Conservation (phyloP, 352 stramenopile genomes). For the Peronospora destructor region DNA sequence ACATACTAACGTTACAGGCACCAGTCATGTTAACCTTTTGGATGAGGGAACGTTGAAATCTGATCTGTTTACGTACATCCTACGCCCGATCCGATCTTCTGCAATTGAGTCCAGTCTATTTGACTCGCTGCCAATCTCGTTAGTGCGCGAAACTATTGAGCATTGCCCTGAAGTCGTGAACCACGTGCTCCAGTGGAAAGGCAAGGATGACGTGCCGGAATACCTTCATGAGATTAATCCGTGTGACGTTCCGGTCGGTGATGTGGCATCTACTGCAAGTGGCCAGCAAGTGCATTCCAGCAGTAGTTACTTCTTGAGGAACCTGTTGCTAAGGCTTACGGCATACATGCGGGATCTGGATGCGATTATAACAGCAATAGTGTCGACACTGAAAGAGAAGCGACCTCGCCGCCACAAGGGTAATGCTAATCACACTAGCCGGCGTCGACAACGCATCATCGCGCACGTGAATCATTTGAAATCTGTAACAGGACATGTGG, state of each 20-base stretch:
- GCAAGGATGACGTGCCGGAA: constrained; percentile 48
- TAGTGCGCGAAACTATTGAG: constrained; percentile 69
- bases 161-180: constrained; percentile 74
- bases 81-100: constrained; percentile 68
- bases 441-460: constrained; percentile 24
- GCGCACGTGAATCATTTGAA: constrained; percentile 60
- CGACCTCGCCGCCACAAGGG: constrained; percentile 8
- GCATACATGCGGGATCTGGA: constrained; percentile 24
- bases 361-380: constrained; percentile 17
- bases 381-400: constrained; percentile 17
- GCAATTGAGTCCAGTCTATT: constrained; percentile 74
- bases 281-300: constrained; percentile 5
- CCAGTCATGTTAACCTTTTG: constrained; percentile 34
- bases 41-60: constrained; percentile 38
- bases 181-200: constrained; percentile 72
- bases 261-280: background rate
- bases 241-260: constrained; percentile 2
- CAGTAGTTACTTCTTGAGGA: constrained; percentile 29
- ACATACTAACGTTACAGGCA: background rate
- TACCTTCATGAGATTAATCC: constrained; percentile 35
- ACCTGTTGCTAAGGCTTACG: constrained; percentile 24
- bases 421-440: constrained; percentile 6
- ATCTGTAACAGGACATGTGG: constrained; percentile 31
- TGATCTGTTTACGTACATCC: constrained; percentile 74
- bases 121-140: constrained; percentile 63